Evolutionary conservation across 1,139 yeast species (phyloP).

Genomic region (Candida labiduridarum): DNA sequence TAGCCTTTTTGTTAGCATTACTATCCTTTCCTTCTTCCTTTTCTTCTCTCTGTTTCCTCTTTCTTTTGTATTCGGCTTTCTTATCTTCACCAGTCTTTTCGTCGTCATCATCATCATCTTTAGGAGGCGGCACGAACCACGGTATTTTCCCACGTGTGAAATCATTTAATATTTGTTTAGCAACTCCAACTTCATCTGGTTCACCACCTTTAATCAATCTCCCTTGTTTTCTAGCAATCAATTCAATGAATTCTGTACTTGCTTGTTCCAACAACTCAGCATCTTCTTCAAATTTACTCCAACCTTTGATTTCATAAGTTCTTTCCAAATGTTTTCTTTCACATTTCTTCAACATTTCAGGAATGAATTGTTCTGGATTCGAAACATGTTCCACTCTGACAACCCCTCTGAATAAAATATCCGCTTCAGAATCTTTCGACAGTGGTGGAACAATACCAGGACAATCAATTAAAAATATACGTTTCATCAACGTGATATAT

Average conservation of each 20-base stretch:
- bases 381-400: slow-evolving; percentile 97
- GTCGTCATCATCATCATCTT: slow-evolving; percentile 46
- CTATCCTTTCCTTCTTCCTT: slow-evolving; percentile 14
- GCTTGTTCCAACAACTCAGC: slow-evolving; percentile 46
- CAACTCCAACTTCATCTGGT: slow-evolving; percentile 92
- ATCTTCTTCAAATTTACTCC: slow-evolving; percentile 61
- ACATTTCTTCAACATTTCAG: slow-evolving; percentile 83
- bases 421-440: slow-evolving; percentile 85
- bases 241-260: slow-evolving; percentile 81
- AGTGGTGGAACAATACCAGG: slow-evolving; percentile 99
- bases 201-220: slow-evolving; percentile 95
- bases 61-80: slow-evolving; percentile 55
- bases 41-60: slow-evolving; percentile 48
- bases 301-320: slow-evolving; percentile 92
- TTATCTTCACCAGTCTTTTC: slow-evolving; percentile 54
- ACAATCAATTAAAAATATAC: slow-evolving; percentile 93
- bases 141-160: slow-evolving; percentile 97
- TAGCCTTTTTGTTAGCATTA: slow-evolving; percentile 1
- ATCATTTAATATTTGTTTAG: slow-evolving; percentile 88
- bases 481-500: slow-evolving; percentile 94
- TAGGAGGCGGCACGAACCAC: slow-evolving; percentile 96
- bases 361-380: slow-evolving; percentile 92
- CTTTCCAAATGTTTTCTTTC: slow-evolving; percentile 90
- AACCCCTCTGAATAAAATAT: slow-evolving; percentile 92
- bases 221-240: slow-evolving; percentile 91